Evolutionary conservation across 2,329 filamentous ascomycete species (phyloP).

Genomic region (Apiospora kogelbergensis): DNA sequence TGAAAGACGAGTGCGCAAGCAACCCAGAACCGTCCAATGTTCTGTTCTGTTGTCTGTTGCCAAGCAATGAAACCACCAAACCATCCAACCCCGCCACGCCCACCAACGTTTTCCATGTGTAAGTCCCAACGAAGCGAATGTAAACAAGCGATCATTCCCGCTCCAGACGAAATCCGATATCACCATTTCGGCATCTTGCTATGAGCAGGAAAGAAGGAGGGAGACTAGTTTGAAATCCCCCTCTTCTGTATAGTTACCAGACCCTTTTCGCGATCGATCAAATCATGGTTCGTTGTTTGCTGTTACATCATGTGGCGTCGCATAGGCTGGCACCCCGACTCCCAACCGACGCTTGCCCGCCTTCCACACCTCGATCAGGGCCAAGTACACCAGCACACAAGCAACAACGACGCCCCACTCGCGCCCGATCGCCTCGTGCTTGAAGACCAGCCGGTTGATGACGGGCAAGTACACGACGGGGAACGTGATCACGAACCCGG

Average conservation of each 20-base stretch:
- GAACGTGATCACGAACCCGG: constrained; percentile 59
- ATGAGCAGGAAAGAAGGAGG: background rate
- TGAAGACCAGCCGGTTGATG: constrained; percentile 66
- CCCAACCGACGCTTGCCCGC: constrained; percentile 57
- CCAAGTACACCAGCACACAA: constrained; percentile 59
- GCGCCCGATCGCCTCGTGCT: constrained; percentile 67
- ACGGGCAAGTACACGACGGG: constrained; percentile 68
- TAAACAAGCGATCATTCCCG: background rate
- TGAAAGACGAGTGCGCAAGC: background rate
- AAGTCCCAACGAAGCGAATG: background rate
- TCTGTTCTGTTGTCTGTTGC: background rate
- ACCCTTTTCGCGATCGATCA: background rate
- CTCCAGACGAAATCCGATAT: background rate
- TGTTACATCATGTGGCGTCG: background rate
- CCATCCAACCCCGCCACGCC: background rate
- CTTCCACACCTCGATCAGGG: constrained; percentile 69
- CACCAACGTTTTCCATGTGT: background rate
- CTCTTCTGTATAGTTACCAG: no score
- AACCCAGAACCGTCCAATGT: background rate
- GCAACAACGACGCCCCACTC: constrained; percentile 70
- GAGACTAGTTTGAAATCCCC: background rate
- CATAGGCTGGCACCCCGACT: background rate
- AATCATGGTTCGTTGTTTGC: background rate
- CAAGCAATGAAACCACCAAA: background rate
- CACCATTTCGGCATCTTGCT: background rate